Conservation (phyloP, 805 yeast genomes). For the Kuraishia molischiana region DNA sequence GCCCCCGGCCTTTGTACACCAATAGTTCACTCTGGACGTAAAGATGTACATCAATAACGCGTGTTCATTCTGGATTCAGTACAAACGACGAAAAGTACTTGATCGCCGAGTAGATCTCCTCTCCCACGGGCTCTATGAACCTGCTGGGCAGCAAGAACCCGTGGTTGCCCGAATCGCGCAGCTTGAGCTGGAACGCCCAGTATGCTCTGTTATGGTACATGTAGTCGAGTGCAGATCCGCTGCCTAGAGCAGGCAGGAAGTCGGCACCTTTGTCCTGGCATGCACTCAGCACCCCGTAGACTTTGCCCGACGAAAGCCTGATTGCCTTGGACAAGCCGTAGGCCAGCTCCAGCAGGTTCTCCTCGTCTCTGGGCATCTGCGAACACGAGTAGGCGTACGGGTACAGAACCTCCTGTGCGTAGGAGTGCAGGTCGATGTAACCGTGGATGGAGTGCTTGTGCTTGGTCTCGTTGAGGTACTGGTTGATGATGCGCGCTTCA, state of each 20-base stretch:
- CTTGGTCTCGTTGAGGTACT: conserved; percentile 36
- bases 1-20: conserved; percentile 14
- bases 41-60: not conserved
- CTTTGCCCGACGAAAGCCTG: conserved; percentile 50
- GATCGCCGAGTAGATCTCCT: conserved; percentile 60
- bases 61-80: conserved; percentile 13
- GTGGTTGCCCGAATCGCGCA: conserved; percentile 74
- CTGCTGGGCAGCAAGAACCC: conserved; percentile 73
- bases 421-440: conserved; percentile 75
- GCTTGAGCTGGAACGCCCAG: conserved; percentile 78
- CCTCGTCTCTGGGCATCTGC: conserved; percentile 67
- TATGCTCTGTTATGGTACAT: conserved; percentile 76
- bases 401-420: conserved; percentile 72
- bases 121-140: conserved; percentile 67
- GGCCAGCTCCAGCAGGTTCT: conserved; percentile 71
- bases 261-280: conserved; percentile 75
- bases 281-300: conserved; percentile 64
- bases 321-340: conserved; percentile 74
- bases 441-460: conserved; percentile 58
- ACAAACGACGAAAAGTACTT: conserved; percentile 55
- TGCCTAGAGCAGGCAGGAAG: conserved; percentile 61
- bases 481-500: conserved; percentile 42
- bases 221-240: conserved; percentile 74
- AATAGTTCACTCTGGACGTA: not conserved
- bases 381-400: conserved; percentile 80